Evolutionary conservation across 1,284 basidiomycete species (phyloP).

Genomic region (Cerrena zonata): DNA sequence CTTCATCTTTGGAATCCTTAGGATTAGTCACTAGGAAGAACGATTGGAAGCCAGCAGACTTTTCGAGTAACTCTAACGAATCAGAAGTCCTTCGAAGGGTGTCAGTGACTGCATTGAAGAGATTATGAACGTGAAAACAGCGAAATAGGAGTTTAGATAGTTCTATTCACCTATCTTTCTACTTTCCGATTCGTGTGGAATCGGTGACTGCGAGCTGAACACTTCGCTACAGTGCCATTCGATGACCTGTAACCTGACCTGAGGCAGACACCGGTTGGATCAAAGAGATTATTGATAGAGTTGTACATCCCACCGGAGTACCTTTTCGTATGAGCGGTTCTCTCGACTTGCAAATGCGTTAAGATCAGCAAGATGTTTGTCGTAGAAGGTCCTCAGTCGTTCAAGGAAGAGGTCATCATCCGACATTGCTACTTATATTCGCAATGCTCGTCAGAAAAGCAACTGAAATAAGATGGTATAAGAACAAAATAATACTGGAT

Average conservation of each 20-base stretch:
- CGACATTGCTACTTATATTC: not conserved
- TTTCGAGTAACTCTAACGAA: constrained; percentile 45
- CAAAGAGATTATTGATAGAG: no score
- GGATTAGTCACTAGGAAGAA: constrained; percentile 58
- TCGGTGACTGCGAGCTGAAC: no score
- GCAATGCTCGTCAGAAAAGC: no score
- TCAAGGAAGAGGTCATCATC: constrained; percentile 42
- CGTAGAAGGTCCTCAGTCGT: constrained; percentile 54
- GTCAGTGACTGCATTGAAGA: constrained; percentile 32
- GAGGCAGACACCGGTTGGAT: not conserved
- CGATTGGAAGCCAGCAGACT: constrained; percentile 47
- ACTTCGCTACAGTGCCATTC: constrained; percentile 6
- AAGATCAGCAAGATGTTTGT: constrained; percentile 51
- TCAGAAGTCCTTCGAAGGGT: constrained; percentile 44
- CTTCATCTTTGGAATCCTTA: constrained; percentile 36
- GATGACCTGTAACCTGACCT: not conserved
- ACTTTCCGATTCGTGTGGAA: no score
- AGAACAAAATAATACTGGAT: no score
- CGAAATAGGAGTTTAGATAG: not conserved
- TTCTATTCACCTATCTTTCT: not conserved
- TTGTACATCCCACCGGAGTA: no score
- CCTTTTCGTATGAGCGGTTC: constrained; percentile 52
- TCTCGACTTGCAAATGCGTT: constrained; percentile 56
- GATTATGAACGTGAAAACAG: not conserved
- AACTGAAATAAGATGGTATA: no score